Base-by-base conservation (phyloP, 805 yeast species). In the Maudiozyma serrabonitensis region DNA sequence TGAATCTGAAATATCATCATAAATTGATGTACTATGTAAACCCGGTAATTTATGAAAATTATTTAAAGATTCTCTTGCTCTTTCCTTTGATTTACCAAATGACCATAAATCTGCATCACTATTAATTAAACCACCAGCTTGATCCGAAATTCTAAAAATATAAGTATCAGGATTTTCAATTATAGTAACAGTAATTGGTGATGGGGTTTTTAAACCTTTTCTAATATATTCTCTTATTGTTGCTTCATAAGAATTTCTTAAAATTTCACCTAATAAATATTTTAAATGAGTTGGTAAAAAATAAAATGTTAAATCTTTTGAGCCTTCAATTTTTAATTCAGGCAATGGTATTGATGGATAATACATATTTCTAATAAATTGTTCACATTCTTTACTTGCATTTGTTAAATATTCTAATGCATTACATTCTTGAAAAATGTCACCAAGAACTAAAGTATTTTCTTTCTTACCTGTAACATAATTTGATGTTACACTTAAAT, bases 221-320 rank as follows among this genome's bases (percentile, higher is more conserved):
- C 68, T 58, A 6, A 74, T 58, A 49, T 70, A 73, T 42, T 71
- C 69, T 43, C 72, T 72, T 47, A 87, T 78, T 0, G 95, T 85
- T 0, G 95, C 91, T 61, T 87, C 95, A 56, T 80, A 77, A 4
- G 95, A 79, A 62, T 93, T 91, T 54, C 97, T 75, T 50, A 93
- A 68, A 37, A 91, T 82, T 66, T 91, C 98, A 21, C 96, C 93
- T 47, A 90, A 72, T 40, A 91, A 72, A 64, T 87, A 91, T 58
- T 86, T 89, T 55, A 93, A 71, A 69, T 91, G 98, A 3, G 89
- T 82, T 11, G 84, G 82, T 71, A 93, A 75, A 62, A 89, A 91
- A 45, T 89, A 93, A 64, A 93, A 87, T 16, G 74, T 74, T 23
- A 82, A 71, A 50, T 80, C 79, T 7, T 70, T 56, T 19, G 82